Evolutionary conservation across 805 yeast genomes (phyloP).

Genomic region (Isabelozyma pseudorhagii): DNA sequence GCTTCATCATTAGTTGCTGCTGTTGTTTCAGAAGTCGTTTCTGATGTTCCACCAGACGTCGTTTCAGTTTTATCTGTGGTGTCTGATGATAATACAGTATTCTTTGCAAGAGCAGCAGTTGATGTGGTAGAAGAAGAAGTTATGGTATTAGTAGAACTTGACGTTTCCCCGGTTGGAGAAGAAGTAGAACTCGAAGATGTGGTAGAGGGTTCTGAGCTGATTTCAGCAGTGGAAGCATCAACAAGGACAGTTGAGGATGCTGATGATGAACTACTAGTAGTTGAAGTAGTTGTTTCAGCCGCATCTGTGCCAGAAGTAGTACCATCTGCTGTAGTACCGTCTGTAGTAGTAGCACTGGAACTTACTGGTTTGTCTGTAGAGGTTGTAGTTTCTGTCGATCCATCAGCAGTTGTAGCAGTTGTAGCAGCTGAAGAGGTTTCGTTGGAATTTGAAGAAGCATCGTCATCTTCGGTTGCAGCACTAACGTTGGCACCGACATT

Average conservation of each 20-base stretch:
- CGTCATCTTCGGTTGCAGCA: slow-evolving; percentile 20
- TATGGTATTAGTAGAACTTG: too few species aligned
- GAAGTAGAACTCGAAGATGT: neutral
- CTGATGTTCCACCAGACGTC: neutral
- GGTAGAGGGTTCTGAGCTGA: neutral
- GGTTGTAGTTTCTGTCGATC: neutral
- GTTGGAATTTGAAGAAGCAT: neutral
- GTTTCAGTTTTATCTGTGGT: neutral
- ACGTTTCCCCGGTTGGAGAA: neutral
- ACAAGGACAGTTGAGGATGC: neutral
- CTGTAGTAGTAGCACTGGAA: neutral
- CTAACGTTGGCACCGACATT: neutral
- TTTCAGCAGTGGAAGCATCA: neutral
- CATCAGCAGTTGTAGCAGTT: neutral
- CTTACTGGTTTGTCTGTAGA: neutral
- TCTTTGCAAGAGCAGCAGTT: too few species aligned
- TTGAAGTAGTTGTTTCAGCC: neutral
- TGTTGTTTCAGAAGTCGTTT: neutral
- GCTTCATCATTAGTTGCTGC: neutral
- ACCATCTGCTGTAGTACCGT: neutral
- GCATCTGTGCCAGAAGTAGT: neutral
- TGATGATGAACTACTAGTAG: neutral
- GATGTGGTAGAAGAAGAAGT: too few species aligned
- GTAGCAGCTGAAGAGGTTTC: neutral
- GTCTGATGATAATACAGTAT: too few species aligned